Evolutionary conservation across 805 yeast species (phyloP).

Genomic region (Ogataea chonburiensis): DNA sequence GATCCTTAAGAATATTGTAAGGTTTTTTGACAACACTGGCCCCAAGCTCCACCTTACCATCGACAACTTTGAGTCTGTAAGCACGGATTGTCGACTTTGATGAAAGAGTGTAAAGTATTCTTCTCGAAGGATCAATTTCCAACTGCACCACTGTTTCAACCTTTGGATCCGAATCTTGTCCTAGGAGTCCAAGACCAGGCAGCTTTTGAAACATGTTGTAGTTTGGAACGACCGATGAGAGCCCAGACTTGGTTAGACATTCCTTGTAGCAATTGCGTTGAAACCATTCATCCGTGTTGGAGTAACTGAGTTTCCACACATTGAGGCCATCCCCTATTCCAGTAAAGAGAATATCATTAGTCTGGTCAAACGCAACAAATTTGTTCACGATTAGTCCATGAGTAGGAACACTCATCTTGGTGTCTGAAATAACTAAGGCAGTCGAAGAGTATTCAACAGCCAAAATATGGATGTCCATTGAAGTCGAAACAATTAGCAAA

Average conservation of each 20-base stretch:
- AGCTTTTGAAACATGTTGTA: constrained; percentile 27
- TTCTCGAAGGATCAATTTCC: constrained; percentile 74
- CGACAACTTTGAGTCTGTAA: constrained; percentile 53
- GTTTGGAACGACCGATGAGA: constrained; percentile 51
- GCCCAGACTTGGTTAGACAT: constrained; percentile 71
- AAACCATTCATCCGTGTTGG: constrained; percentile 84
- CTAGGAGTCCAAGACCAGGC: constrained; percentile 30
- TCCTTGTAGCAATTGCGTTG: constrained; percentile 78
- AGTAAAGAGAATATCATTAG: constrained; percentile 80
- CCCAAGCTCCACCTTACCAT: constrained; percentile 35
- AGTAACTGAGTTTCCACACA: constrained; percentile 84
- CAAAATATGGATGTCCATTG: constrained; percentile 71
- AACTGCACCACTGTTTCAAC: constrained; percentile 65
- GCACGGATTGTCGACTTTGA: constrained; percentile 79
- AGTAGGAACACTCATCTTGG: constrained; percentile 76
- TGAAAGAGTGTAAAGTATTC: constrained; percentile 76
- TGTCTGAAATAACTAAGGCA: constrained; percentile 70
- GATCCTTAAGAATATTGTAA: constrained; percentile 44
- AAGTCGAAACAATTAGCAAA: constrained; percentile 74
- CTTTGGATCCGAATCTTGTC: constrained; percentile 24
- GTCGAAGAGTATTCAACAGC: constrained; percentile 59
- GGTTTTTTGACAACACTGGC: constrained; percentile 40
- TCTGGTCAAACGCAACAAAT: constrained; percentile 54
- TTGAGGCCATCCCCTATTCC: constrained; percentile 77
- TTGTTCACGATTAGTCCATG: constrained; percentile 74